Evolutionary conservation across 495 filamentous ascomycete genomes (phyloP), one percentile per base, ranked within the genome.

Genomic region (Bombardia bombarda): DNA sequence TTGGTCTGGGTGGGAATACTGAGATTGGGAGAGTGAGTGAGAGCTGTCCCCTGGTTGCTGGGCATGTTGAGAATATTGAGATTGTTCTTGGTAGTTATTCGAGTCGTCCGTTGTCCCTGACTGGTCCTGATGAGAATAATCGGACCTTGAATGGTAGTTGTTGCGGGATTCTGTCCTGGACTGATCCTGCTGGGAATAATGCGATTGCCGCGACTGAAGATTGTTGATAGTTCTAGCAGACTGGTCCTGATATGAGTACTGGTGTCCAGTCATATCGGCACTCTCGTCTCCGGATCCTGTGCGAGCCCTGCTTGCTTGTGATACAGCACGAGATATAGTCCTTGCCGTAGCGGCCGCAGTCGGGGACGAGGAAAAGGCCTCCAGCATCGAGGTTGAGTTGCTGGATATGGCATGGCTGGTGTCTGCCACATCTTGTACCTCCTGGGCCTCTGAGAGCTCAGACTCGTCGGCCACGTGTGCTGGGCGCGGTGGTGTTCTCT

Each of bases 361-460:
- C 12, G 84, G 84, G 6, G 82, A 86, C 3, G 83, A 86, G 7
- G 71, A 70, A 38, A 80, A 62, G 7, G 67, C 72, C 52, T 86
- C 81, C 2, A 83, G 56, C 3, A 72, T 71, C 10, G 77, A 78
- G 1, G 77, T 79, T n/a, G 60, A 57, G 20, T 51, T 52, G 7
- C 46, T n/a, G n/a, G n/a, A n/a, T n/a, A n/a, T n/a, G n/a, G n/a
- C 47, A 40, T 77, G 71, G 18, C 60, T 66, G 16, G 49, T 50
- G 18, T 68, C 67, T 14, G 59, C 51, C 17, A 45, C 56, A 26
- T 52, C 56, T 10, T 66, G 52, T 20, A 56, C 52, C 14, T 52
- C 48, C 16, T 43, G 50, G 4, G 47, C 13, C 18, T 51, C 32
- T 22, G 46, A 38, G 13, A 49, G 25, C n/a, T 38, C 50, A 7